Evolutionary conservation across 2,329 filamentous ascomycete genomes (phyloP).

Genomic region (Chrysoporthe deuterocubensis): DNA sequence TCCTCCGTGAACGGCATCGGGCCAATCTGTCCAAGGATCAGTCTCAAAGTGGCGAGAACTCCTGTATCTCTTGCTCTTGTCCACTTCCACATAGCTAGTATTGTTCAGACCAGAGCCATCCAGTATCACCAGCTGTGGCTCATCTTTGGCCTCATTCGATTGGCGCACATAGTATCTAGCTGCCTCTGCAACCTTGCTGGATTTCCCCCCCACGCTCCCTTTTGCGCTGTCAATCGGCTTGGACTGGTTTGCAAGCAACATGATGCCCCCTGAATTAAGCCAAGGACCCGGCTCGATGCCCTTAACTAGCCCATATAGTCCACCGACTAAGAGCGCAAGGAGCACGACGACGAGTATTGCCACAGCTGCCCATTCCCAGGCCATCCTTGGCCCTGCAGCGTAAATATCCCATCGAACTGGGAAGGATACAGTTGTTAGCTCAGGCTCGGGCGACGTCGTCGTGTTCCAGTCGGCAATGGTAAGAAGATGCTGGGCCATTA

Average conservation of each 20-base stretch:
- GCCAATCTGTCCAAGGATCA: neutral
- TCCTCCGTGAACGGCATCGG: neutral
- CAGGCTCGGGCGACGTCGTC: neutral
- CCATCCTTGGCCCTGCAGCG: slow-evolving; percentile 5
- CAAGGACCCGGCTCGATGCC: slow-evolving; percentile 10
- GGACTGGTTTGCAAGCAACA: slow-evolving; percentile 12
- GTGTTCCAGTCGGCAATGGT: neutral
- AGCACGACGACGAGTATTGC: slow-evolving; percentile 13
- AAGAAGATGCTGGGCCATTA: neutral
- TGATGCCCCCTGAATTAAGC: slow-evolving; percentile 1
- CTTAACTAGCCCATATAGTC: neutral
- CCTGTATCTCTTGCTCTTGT: neutral
- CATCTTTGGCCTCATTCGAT: neutral
- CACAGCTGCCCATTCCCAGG: slow-evolving; percentile 14
- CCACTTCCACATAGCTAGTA: neutral
- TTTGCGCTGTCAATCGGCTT: neutral
- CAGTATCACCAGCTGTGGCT: neutral
- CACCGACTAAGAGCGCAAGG: neutral
- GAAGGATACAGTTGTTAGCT: neutral
- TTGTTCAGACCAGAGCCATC: neutral
- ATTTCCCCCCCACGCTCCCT: slow-evolving; percentile 1
- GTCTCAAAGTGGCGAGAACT: neutral
- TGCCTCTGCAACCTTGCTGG: neutral
- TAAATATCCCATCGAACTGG: slow-evolving; percentile 10
- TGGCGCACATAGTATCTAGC: neutral